phyloP scores from a whole-genome alignment of 2,329 filamentous ascomycete genomes.

The Corniculantispora saksenae region DNA sequence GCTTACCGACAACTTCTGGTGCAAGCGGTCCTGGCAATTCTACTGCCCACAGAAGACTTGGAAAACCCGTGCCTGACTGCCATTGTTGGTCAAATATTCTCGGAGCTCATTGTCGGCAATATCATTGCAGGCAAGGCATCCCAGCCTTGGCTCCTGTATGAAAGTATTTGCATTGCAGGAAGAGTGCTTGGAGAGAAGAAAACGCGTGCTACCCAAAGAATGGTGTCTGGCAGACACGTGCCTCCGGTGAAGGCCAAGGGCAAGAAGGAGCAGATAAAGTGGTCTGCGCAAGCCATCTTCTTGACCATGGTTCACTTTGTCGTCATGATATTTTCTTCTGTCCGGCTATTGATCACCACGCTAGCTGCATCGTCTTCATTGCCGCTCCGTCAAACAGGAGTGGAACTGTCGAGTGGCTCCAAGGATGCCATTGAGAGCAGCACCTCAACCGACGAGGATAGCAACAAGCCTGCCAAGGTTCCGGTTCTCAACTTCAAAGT shows the following conservation, averaged over 20 bases:
- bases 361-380: constrained; percentile 68
- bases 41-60: constrained; percentile 90
- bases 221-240: constrained; percentile 15
- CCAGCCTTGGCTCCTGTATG: constrained; percentile 88
- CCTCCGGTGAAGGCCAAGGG: constrained; percentile 4
- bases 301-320: constrained; percentile 58
- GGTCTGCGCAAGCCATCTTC: constrained; percentile 52
- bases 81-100: constrained; percentile 83
- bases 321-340: constrained; percentile 57
- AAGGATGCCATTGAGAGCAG: constrained; percentile 19
- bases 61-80: constrained; percentile 83
- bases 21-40: constrained; percentile 75
- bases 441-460: constrained; percentile 27
- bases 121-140: constrained; percentile 77
- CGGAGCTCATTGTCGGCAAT: constrained; percentile 86
- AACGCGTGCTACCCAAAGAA: constrained; percentile 22
- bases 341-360: constrained; percentile 66
- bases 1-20: constrained; percentile 87
- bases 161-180: constrained; percentile 74
- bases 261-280: constrained; percentile 25
- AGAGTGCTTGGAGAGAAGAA: constrained; percentile 39
- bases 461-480: constrained; percentile 39
- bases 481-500: constrained; percentile 76
- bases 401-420: constrained; percentile 23
- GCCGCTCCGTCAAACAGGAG: constrained; percentile 48